A percentile compares a stretch with the other conserved stretches of the same genome.
Evolutionary conservation across 1,284 basidiomycete genomes (phyloP).

Genomic region (Sporisorium iseilematis-ciliati): DNA sequence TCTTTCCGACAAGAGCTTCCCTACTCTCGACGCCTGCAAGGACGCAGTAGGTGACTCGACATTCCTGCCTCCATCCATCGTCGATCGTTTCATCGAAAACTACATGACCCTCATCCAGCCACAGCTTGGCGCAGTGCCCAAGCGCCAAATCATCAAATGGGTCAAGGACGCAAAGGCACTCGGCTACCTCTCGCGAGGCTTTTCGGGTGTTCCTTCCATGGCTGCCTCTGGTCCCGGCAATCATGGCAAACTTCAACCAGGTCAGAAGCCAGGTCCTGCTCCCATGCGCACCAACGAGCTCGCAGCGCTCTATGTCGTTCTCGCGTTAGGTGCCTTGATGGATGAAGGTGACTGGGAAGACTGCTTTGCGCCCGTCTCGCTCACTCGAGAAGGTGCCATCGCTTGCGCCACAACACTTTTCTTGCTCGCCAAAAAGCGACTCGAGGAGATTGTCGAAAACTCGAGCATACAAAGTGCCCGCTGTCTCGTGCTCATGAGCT

Average conservation of each 20-base stretch:
- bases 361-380: slow-evolving; percentile 35
- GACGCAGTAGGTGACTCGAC: slow-evolving; percentile 44
- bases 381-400: slow-evolving; percentile 42
- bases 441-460: slow-evolving; percentile 53
- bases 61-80: slow-evolving; percentile 46
- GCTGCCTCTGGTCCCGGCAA: slow-evolving; percentile 30
- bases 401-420: slow-evolving; percentile 47
- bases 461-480: slow-evolving; percentile 49
- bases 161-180: slow-evolving; percentile 48
- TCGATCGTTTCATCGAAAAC: slow-evolving; percentile 55
- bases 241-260: slow-evolving; percentile 7
- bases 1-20: slow-evolving; percentile 35
- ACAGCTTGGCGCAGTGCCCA: slow-evolving; percentile 39
- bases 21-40: slow-evolving; percentile 42
- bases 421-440: slow-evolving; percentile 44
- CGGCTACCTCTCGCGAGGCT: slow-evolving; percentile 48
- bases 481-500: slow-evolving; percentile 52
- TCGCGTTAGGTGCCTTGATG: slow-evolving; percentile 46
- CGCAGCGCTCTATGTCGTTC: slow-evolving; percentile 44
- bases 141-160: slow-evolving; percentile 51
- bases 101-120: slow-evolving; percentile 52
- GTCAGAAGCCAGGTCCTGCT: slow-evolving; percentile 14
- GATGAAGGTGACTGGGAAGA: slow-evolving; percentile 54
- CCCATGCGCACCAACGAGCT: slow-evolving; percentile 51
- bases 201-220: slow-evolving; percentile 36